Conservation (phyloP, 1,284 basidiomycete species). For the Ceratobasidium sp. region DNA sequence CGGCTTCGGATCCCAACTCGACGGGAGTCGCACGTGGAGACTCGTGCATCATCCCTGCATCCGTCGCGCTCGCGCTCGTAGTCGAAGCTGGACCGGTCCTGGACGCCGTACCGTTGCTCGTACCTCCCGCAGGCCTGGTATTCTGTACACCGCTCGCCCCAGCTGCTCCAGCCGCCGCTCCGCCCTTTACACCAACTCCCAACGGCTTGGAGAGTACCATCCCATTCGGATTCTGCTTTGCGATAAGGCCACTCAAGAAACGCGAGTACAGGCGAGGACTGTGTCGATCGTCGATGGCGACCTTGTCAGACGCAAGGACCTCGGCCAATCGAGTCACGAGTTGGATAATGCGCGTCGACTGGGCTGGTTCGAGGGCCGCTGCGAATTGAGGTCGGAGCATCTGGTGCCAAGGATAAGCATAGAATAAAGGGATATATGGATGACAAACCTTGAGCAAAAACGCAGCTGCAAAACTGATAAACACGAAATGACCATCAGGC, state of each 20-base stretch:
- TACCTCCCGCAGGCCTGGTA: neutral
- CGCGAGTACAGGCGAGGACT: conserved; percentile 84
- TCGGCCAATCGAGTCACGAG: conserved; percentile 79
- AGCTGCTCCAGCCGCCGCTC: neutral
- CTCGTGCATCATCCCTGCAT: conserved; percentile 31
- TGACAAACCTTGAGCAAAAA: conserved; percentile 77
- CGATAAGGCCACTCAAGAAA: conserved; percentile 76
- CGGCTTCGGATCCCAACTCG: conserved; percentile 5
- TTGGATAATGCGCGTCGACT: conserved; percentile 76
- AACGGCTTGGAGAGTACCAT: conserved; percentile 8
- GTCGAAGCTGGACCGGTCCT: neutral
- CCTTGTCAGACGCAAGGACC: conserved; percentile 74
- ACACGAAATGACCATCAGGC: conserved; percentile 88
- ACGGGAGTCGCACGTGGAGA: neutral
- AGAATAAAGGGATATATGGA: neutral
- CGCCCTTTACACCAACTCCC: neutral
- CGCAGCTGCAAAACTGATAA: conserved; percentile 85
- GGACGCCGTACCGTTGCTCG: neutral
- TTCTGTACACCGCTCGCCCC: neutral
- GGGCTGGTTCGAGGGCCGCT: conserved; percentile 68
- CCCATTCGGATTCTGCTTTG: conserved; percentile 57
- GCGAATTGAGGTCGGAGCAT: conserved; percentile 80
- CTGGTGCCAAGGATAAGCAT: conserved; percentile 57
- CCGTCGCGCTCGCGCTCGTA: conserved; percentile 29
- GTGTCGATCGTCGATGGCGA: conserved; percentile 84